Base-by-base conservation (phyloP, 345 rosid species). In the Syzygium aqueum region DNA sequence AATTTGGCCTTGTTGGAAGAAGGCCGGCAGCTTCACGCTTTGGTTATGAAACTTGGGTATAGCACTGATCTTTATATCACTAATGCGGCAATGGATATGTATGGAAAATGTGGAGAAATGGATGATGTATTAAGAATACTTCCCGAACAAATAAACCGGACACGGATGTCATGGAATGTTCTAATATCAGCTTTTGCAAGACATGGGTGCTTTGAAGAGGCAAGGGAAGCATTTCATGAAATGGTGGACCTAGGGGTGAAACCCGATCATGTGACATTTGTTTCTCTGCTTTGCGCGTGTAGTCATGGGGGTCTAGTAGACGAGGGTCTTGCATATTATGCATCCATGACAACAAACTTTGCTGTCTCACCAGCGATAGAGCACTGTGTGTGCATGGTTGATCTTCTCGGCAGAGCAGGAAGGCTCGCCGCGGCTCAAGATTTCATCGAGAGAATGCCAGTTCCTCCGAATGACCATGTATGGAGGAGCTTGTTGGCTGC, bases 371-470 rank as follows among this genome's bases (percentile, higher is more conserved):
- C 92, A 21, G 90, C 91, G 25, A 89, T 94, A 87, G 96, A 93
- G 91, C 99, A 97, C 88, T 96, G 98, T 84, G 96, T 96, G 54
- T 96, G 99, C 89, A 90, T 96, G 10, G 89, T 96, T 85, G 98
- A 97, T 93, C 98, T 97, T 89, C 95, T 97, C 33, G 97, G 98
- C 83, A 88, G 98, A 88, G 91, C 98, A 89, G 98, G 99, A 87
- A 92, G 94, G 91, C 92, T 97, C 86, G 85, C 88, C 8, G 94
- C 94, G 85, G 98, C 97, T 82, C 96, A 93, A 89, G 85, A 89
- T 67, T 95, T 96, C 85, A 91, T 97, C 78, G 85, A 94, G 33
- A 87, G 93, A 85, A 94, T 97, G 98, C 95, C 97, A 57, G 88
- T 96, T 87, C 91, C 90, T 15, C 95, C 96, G 2, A 93, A 93